Base-by-base conservation (phyloP, 2,329 filamentous ascomycete species). In the Aspergillus caelatus region DNA sequence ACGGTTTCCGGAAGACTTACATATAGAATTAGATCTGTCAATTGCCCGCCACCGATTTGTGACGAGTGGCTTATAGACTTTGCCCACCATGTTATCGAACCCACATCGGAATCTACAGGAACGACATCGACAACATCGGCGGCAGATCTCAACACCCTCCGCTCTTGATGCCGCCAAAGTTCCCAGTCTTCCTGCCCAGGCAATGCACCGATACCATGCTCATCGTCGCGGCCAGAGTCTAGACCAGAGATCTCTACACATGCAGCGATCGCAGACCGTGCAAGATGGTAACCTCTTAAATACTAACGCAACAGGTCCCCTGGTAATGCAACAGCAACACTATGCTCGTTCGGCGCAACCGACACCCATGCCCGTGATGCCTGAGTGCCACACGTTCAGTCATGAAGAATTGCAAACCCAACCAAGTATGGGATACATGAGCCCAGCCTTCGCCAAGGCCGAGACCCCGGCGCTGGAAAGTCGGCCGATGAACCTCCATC, bases 251-350 rank as follows among this genome's bases (percentile, higher is more conserved):
- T 84, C 85, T 80, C 85, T 82, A 77, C 76, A 80, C 85, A 79
- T 82, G 82, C 78, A 81, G 73, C 77, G 79, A 77, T 72, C 72
- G 73, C 70, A 72, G 71, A 62, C 72, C 73, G 68, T 80, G 74
- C 84, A 85, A 80, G 83, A 84, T 70, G 82, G 83, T 72, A 76
- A 73, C 70, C 80, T 78, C 82, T 81, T 85, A 66, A 84, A 82
- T 81, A 87, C 81, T 78, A 83, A 82, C 77, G 77, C 81, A 83
- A 82, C 82, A 85, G 80, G 83, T 83, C 65, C 71, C 74, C 83
- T 81, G 90, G 91, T 92, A 91, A 86, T 90, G 89, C 92, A 94
- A 88, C 88, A 92, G 89, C 91, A 93, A 84, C 88, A 88, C 86
- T 65, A 72, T 65, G 75, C 74, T 56, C 74, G 78, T 34, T 26